phyloP scores from a whole-genome alignment of 2,329 filamentous ascomycete genomes.

The Dryadomyces quercus-mongolicae region DNA sequence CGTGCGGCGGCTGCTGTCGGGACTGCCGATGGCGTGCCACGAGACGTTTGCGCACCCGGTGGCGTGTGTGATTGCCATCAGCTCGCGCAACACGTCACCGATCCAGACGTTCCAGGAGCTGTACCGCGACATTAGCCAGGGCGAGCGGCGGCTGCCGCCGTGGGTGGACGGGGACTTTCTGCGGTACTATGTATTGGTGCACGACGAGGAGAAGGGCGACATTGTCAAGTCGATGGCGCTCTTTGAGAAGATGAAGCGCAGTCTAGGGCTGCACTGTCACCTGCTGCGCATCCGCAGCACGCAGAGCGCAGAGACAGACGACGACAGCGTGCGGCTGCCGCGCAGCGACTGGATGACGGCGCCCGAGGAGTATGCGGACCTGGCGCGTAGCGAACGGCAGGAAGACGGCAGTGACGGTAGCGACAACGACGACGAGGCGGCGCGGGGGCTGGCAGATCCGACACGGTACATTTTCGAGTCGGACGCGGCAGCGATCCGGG shows the following conservation, averaged over 20 bases:
- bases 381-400: slow-evolving; percentile 42
- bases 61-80: slow-evolving; percentile 88
- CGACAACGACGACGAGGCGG: slow-evolving; percentile 50
- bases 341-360: slow-evolving; percentile 83
- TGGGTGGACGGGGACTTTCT: slow-evolving; percentile 92
- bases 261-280: slow-evolving; percentile 92
- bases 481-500: slow-evolving; percentile 75
- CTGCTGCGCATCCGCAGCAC: slow-evolving; percentile 74
- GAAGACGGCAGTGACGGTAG: slow-evolving; percentile 37
- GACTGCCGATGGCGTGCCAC: slow-evolving; percentile 65
- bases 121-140: slow-evolving; percentile 74
- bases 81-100: slow-evolving; percentile 69
- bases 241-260: slow-evolving; percentile 99
- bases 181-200: slow-evolving; percentile 89
- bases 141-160: slow-evolving; percentile 57
- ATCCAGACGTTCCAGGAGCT: slow-evolving; percentile 78
- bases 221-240: slow-evolving; percentile 79
- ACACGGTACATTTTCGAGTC: slow-evolving; percentile 81
- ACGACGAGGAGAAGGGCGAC: slow-evolving; percentile 92
- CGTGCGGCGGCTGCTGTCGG: slow-evolving; percentile 69
- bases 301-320: slow-evolving; percentile 78
- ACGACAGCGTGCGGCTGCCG: slow-evolving; percentile 75
- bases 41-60: slow-evolving; percentile 94
- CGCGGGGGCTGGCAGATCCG: slow-evolving; percentile 36
- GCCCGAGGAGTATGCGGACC: slow-evolving; percentile 67